phyloP scores from a whole-genome alignment of 2,329 filamentous ascomycete species.

The Penicillium glabrum region DNA sequence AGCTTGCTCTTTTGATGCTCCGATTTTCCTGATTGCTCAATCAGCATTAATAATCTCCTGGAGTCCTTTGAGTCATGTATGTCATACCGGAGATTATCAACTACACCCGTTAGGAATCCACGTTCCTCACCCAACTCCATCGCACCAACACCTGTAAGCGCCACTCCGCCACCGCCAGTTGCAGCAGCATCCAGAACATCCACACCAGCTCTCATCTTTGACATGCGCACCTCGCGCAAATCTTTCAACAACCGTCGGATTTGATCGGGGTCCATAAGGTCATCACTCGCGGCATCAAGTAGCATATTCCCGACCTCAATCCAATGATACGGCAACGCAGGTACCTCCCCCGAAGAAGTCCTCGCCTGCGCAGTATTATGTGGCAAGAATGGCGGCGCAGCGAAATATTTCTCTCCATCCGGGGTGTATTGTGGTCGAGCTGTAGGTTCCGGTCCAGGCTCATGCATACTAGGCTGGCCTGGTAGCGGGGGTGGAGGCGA shows the following conservation, averaged over 20 bases:
- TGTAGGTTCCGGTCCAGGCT: slow-evolving; percentile 23
- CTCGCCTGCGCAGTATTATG: slow-evolving; percentile 70
- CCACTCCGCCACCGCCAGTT: slow-evolving; percentile 62
- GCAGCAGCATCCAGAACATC: slow-evolving; percentile 62
- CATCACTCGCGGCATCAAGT: slow-evolving; percentile 79
- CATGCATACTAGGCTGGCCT: slow-evolving; percentile 32
- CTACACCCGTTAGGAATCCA: slow-evolving; percentile 78
- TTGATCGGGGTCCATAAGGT: slow-evolving; percentile 71
- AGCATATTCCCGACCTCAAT: slow-evolving; percentile 86
- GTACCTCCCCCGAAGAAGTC: slow-evolving; percentile 41
- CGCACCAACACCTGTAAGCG: slow-evolving; percentile 78
- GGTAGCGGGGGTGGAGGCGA: slow-evolving; percentile 72
- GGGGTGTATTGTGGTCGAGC: slow-evolving; percentile 35
- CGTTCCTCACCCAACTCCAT: slow-evolving; percentile 91
- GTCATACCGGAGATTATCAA: slow-evolving; percentile 71
- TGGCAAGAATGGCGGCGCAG: slow-evolving; percentile 73
- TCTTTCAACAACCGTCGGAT: slow-evolving; percentile 76
- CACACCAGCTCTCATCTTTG: slow-evolving; percentile 79
- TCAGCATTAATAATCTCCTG: slow-evolving; percentile 2
- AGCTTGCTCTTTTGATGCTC: slow-evolving; percentile 74
- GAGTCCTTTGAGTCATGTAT: background rate
- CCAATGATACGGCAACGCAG: slow-evolving; percentile 84
- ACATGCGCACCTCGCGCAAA: slow-evolving; percentile 80
- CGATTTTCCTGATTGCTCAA: slow-evolving; percentile 64
- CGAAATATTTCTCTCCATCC: slow-evolving; percentile 40